Evolutionary conservation across 2,329 filamentous ascomycete species (phyloP).

Genomic region (Trichoderma guizhouense): DNA sequence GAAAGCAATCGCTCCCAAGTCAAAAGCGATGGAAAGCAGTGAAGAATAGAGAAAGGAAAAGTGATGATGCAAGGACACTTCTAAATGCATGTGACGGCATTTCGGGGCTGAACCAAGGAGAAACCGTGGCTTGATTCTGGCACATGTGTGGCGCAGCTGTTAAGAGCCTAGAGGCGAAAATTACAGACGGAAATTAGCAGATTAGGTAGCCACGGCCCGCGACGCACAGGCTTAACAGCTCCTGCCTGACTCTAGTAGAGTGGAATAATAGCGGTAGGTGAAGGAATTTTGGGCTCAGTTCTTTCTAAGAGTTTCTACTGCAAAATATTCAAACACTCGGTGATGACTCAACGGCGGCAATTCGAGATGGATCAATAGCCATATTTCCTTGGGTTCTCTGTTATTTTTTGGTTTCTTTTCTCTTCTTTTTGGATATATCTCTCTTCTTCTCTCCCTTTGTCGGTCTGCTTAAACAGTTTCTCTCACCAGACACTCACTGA

Average conservation of each 20-base stretch:
- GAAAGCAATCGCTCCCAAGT: background rate
- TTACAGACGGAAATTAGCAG: background rate
- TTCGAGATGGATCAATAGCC: background rate
- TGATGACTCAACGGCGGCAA: background rate
- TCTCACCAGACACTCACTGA: background rate
- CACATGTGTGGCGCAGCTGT: background rate
- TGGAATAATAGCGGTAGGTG: background rate
- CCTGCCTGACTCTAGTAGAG: background rate
- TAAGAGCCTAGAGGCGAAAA: background rate
- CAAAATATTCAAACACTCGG: background rate
- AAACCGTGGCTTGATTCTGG: conserved; percentile 7
- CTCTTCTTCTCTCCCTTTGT: background rate
- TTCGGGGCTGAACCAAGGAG: background rate
- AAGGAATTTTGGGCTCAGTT: background rate
- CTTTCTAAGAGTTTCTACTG: background rate
- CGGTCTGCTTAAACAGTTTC: background rate
- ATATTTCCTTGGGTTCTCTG: background rate
- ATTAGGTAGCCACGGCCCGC: conserved; percentile 1
- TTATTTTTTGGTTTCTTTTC: no score
- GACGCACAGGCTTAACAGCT: background rate
- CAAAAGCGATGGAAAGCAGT: background rate
- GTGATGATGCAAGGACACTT: background rate
- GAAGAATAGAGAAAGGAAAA: background rate
- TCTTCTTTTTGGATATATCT: background rate
- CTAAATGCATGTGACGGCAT: conserved; percentile 4